Evolutionary conservation across 768 basidiomycete species (phyloP).

Genomic region (Chlorophyllum brunneum): DNA sequence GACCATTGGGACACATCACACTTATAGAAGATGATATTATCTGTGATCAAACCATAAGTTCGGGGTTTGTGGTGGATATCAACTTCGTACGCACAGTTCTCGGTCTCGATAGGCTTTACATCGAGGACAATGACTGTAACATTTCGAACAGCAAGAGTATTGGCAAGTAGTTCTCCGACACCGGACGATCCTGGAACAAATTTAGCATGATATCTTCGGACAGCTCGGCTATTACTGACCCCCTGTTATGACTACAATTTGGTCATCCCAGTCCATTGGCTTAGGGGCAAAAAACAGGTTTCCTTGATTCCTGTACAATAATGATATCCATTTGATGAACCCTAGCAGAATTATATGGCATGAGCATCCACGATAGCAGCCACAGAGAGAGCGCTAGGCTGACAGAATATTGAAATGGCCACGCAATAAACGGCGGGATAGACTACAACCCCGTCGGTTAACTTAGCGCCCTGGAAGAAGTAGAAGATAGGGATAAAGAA

Average conservation of each 20-base stretch:
- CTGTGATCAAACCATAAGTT: constrained; percentile 29
- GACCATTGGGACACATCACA: constrained; percentile 92
- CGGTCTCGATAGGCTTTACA: constrained; percentile 68
- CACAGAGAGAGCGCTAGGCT: constrained; percentile 26
- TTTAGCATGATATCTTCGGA: neutral
- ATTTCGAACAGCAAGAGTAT: constrained; percentile 79
- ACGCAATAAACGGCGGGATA: constrained; percentile 51
- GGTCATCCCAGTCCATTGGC: constrained; percentile 79
- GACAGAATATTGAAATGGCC: constrained; percentile 64
- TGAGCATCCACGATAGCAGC: neutral
- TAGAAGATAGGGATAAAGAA: constrained; percentile 78
- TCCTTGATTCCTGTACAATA: constrained; percentile 71
- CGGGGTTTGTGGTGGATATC: neutral
- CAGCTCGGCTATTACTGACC: constrained; percentile 41
- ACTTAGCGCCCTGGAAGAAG: constrained; percentile 60
- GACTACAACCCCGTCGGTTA: constrained; percentile 49
- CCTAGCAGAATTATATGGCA: constrained; percentile 46
- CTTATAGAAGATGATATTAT: constrained; percentile 80
- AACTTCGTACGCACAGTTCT: constrained; percentile 59
- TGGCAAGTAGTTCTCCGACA: constrained; percentile 82
- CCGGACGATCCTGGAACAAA: constrained; percentile 71
- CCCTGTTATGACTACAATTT: constrained; percentile 89
- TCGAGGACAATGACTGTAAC: constrained; percentile 86
- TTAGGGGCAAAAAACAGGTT: constrained; percentile 56
- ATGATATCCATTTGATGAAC: constrained; percentile 66